Percentiles rank a stretch among this genome's conserved stretches.
These are phyloP conservation scores for Rhodotorula babjevae DNA, from an alignment of 768 basidiomycete species.

Conservation along the genomic window DNA sequence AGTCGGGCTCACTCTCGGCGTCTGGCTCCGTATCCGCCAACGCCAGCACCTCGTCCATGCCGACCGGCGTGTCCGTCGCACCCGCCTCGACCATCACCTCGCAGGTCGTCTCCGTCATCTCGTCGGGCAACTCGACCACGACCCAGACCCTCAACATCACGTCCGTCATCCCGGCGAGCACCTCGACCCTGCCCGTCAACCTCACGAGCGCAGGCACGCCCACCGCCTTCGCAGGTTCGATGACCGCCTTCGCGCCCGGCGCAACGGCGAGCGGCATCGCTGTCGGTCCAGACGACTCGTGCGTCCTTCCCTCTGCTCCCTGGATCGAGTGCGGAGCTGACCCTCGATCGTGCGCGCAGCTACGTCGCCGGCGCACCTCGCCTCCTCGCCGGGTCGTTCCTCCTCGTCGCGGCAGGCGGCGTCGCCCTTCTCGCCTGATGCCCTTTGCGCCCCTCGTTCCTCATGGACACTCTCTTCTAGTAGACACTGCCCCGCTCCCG, in stretches of 20 bases:
- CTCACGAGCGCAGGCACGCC: constrained; percentile 6
- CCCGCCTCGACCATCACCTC: neutral
- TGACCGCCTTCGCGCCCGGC: constrained; percentile 21
- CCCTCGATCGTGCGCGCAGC: neutral
- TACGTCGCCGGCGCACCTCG: constrained; percentile 4
- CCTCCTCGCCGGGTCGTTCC: neutral
- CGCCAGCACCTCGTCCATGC: constrained; percentile 1
- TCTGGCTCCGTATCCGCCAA: neutral
- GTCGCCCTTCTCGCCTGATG: neutral
- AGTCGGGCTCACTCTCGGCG: neutral
- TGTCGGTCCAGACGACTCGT: constrained; percentile 19
- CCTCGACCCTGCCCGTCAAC: constrained; percentile 5
- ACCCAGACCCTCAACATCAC: constrained; percentile 17
- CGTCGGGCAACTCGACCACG: neutral
- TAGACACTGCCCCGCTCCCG: neutral
- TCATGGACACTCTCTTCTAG: neutral
- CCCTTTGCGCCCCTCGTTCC: neutral
- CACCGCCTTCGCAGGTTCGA: neutral
- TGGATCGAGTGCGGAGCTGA: rapidly evolving
- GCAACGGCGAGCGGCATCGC: constrained; percentile 3
- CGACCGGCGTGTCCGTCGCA: neutral
- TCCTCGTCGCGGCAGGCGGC: neutral
- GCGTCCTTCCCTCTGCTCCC: neutral
- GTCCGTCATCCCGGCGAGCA: neutral
- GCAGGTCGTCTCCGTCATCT: neutral